Base-by-base conservation (phyloP, 2,329 filamentous ascomycete genomes). In the Ceratocystis cacaofunesta region DNA sequence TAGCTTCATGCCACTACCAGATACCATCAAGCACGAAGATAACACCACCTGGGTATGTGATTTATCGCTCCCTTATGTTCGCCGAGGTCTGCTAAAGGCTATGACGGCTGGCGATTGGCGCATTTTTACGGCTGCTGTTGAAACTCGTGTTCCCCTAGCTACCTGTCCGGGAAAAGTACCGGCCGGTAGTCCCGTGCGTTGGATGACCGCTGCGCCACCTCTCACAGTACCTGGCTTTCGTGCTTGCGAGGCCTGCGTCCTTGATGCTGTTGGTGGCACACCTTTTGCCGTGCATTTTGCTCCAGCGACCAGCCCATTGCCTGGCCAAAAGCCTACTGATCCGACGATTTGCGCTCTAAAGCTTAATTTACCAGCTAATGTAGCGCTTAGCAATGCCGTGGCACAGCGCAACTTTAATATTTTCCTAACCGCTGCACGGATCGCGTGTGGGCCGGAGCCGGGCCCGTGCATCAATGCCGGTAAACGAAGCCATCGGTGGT, bases 201-300 rank as follows among this genome's bases (percentile, higher is more conserved):
- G 55, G 58, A 65, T 61, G 43, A 55, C 69, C 0, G 68, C 71
- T 0, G 69, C 71, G 0, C 52, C 52, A 22, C 52, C 52, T 7
- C 69, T 68, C 1, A 67, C 61, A 8, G 70, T 75, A 2, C 67
- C 72, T 1, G 68, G 69, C 0, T 55, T 76, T 55, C 67, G 68
- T 3, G 68, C 74, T 0, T 76, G 75, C 62, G 72, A 75, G 57
- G 66, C 72, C 1, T 76, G 75, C 25, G 75, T 72, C 65, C 65
- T 75, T 10, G 74, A 76, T 19, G 72, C 70, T 12, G n/a, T 76
- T 5, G 72, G 69, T 0, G 55, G 71, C 2, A 75, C 74, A 0
- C 61, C 61, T 0, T 72, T 76, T 5, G 71, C 66, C 0, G 44
- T 61, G 4, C 69, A 73, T 7, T 76, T 75, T 58, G 70, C 71